Conservation (phyloP, 2,329 filamentous ascomycete genomes). For the Cercospora sp. region DNA sequence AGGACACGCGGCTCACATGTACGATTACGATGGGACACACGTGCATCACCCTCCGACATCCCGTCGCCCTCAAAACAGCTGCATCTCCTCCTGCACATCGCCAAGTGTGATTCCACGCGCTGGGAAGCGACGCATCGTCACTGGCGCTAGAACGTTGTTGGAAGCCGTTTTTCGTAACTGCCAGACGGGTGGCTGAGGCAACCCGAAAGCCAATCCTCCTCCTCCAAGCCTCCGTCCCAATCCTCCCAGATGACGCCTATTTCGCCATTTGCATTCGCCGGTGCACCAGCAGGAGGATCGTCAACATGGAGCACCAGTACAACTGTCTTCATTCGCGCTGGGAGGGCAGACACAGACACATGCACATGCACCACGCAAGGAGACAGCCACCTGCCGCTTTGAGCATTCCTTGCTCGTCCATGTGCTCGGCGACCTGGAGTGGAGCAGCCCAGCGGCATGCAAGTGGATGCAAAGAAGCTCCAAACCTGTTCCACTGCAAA, state of each 20-base stretch:
- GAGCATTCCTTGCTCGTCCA: neutral
- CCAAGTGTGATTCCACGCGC: too few species aligned
- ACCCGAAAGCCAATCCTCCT: neutral
- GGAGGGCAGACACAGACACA: neutral
- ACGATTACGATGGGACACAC: neutral
- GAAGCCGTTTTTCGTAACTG: neutral
- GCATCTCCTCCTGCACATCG: too few species aligned
- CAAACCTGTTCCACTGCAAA: neutral
- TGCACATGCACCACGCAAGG: neutral
- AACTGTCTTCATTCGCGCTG: neutral
- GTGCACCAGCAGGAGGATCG: too few species aligned
- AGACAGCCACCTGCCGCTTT: neutral
- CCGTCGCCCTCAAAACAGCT: too few species aligned
- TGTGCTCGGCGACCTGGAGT: neutral
- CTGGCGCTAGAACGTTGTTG: too few species aligned
- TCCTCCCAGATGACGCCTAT: too few species aligned
- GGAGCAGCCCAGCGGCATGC: neutral
- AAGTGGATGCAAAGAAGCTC: neutral
- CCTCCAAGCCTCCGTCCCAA: too few species aligned
- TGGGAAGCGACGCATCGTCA: too few species aligned
- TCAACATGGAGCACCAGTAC: too few species aligned
- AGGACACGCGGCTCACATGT: neutral
- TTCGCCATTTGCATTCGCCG: too few species aligned
- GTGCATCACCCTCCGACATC: too few species aligned
- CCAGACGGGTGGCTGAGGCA: neutral